These are phyloP conservation scores for Nothopassalora personata DNA, from an alignment of 2,329 filamentous ascomycete species.

Conservation along the genomic window DNA sequence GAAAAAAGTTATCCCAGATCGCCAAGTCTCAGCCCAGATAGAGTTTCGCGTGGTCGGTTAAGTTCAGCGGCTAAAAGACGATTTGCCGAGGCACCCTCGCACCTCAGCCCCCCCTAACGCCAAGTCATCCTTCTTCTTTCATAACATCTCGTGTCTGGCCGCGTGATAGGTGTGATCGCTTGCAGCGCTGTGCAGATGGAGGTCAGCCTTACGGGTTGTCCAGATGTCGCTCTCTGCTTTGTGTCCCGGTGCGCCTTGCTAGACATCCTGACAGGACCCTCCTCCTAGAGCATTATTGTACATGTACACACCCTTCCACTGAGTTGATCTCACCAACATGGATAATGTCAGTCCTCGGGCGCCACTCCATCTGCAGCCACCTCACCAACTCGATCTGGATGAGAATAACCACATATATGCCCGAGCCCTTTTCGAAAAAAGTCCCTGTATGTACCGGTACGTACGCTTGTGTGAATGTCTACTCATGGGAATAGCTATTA, in stretches of 20 bases:
- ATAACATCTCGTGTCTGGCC: not conserved
- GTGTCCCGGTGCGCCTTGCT: not conserved
- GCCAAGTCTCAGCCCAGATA: not conserved
- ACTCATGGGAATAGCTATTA: constrained; percentile 75
- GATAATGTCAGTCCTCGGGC: constrained; percentile 42
- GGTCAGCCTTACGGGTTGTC: not conserved
- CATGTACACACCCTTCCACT: not conserved
- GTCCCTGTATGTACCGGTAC: constrained; percentile 83
- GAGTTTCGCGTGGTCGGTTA: not conserved
- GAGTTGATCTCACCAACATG: not conserved
- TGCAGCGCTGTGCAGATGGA: not conserved
- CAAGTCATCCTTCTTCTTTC: not conserved
- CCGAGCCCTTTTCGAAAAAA: constrained; percentile 69
- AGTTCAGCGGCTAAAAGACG: not conserved
- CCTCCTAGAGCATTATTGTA: not conserved
- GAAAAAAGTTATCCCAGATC: not conserved
- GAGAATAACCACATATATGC: constrained; percentile 54
- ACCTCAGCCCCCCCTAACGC: not conserved
- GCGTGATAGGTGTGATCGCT: not conserved
- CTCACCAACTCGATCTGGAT: constrained; percentile 36
- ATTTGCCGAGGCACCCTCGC: not conserved
- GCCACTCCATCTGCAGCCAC: constrained; percentile 57
- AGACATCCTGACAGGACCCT: not conserved
- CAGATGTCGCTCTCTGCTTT: not conserved
- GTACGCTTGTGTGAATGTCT: constrained; percentile 81